Conservation (phyloP, 805 yeast species). For the Metschnikowia arizonensis region DNA sequence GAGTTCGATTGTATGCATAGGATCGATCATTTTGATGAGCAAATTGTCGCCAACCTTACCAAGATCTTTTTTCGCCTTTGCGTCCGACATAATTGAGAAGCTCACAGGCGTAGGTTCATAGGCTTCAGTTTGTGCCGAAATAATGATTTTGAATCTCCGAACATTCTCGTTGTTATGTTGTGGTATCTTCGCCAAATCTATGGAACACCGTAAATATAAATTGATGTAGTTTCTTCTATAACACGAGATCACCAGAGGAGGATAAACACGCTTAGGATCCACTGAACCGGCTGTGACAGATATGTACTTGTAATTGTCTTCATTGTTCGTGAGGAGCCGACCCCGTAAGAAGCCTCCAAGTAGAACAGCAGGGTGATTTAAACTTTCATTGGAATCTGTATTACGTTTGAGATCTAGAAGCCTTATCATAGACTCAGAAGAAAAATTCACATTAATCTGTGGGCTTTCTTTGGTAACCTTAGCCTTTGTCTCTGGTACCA, state of each 20-base stretch:
- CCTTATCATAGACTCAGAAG: conserved; percentile 8
- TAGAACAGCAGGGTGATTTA: background rate
- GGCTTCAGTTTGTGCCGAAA: conserved; percentile 36
- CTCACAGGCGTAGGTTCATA: conserved; percentile 13
- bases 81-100: conserved; percentile 21
- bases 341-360: conserved; percentile 39
- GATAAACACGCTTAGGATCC: conserved; percentile 10
- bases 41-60: conserved; percentile 6
- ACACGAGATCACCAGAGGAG: conserved; percentile 42
- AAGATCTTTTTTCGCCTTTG: conserved; percentile 14
- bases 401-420: conserved; percentile 14
- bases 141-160: conserved; percentile 32
- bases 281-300: conserved; percentile 11
- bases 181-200: conserved; percentile 1
- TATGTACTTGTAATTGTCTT: conserved; percentile 35
- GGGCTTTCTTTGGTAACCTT: conserved; percentile 1
- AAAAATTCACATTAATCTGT: conserved; percentile 14
- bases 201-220: conserved; percentile 8
- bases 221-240: conserved; percentile 44
- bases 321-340: conserved; percentile 38
- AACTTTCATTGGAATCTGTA: background rate
- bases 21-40: conserved; percentile 9
- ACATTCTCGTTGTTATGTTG: conserved; percentile 8
- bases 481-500: background rate
- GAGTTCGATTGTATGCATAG: conserved; percentile 9